Percentiles rank a stretch among this genome's conserved stretches.
phyloP scores from a whole-genome alignment of 2,329 filamentous ascomycete genomes.

The Cercospora canescens region DNA sequence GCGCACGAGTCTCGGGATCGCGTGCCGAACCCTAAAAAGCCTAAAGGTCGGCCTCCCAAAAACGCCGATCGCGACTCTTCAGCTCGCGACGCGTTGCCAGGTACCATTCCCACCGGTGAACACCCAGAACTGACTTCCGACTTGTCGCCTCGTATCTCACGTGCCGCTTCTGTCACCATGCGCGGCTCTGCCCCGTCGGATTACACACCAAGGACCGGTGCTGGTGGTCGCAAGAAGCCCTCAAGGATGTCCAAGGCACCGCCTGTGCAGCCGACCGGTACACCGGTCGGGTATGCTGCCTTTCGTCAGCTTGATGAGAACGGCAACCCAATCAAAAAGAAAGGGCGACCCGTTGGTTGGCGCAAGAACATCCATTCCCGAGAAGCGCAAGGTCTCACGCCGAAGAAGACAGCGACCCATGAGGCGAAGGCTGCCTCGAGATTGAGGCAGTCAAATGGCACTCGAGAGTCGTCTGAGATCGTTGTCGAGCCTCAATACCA shows the following conservation, averaged over 20 bases:
- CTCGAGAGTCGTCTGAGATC: slow-evolving; percentile 2
- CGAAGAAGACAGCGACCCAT: slow-evolving; percentile 19
- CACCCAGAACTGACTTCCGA: slow-evolving; percentile 10
- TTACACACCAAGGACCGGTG: neutral
- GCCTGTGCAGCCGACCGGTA: slow-evolving; percentile 4
- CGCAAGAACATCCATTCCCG: slow-evolving; percentile 49
- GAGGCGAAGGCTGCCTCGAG: slow-evolving; percentile 18
- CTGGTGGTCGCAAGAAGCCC: neutral
- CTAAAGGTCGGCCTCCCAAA: slow-evolving; percentile 7
- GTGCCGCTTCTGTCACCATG: slow-evolving; percentile 1
- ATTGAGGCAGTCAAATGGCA: slow-evolving; percentile 19
- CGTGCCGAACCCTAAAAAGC: slow-evolving; percentile 5
- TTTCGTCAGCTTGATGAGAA: slow-evolving; percentile 40
- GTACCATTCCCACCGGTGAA: neutral
- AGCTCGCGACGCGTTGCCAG: slow-evolving; percentile 12
- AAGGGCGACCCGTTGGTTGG: slow-evolving; percentile 52
- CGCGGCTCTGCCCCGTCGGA: slow-evolving; percentile 4
- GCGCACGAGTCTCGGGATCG: neutral
- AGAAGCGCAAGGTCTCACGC: slow-evolving; percentile 31
- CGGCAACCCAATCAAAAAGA: slow-evolving; percentile 42
- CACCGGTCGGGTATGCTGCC: slow-evolving; percentile 42
- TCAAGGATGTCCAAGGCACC: slow-evolving; percentile 8
- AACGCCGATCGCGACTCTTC: slow-evolving; percentile 11
- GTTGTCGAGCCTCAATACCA: slow-evolving; percentile 38
- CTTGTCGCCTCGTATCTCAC: slow-evolving; percentile 4